Evolutionary conservation across 495 filamentous ascomycete species (phyloP).

Genomic region (Trichoderma virens): DNA sequence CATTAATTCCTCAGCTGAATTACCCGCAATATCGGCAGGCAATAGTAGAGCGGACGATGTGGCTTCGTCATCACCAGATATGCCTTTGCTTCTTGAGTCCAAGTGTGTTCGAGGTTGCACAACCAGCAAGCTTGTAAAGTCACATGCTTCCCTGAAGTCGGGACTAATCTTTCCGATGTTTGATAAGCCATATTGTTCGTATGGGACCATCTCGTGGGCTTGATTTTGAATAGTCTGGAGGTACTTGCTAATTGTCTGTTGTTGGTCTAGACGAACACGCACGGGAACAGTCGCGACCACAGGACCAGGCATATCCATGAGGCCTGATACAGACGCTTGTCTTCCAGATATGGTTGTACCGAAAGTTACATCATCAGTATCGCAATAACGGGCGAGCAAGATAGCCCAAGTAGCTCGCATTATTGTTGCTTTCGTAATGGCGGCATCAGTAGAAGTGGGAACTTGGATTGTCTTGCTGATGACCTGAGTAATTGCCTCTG

Average conservation of each 20-base stretch:
- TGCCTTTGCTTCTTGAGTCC: background rate
- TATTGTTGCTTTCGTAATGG: constrained; percentile 32
- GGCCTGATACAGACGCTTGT: constrained; percentile 33
- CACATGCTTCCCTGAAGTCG: constrained; percentile 10
- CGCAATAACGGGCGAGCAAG: constrained; percentile 29
- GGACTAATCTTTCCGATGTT: constrained; percentile 1
- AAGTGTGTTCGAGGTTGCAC: background rate
- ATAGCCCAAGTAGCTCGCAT: constrained; percentile 41
- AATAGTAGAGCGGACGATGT: background rate
- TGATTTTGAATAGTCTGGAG: constrained; percentile 39
- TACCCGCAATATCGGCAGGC: background rate
- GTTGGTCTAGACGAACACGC: constrained; percentile 29
- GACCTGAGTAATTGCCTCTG: background rate
- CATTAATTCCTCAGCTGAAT: background rate
- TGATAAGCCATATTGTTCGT: constrained; percentile 38
- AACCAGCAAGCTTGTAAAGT: constrained; percentile 4
- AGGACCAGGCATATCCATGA: constrained; percentile 44
- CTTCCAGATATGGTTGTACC: constrained; percentile 44
- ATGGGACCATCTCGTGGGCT: constrained; percentile 15
- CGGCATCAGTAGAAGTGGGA: background rate
- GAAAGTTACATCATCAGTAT: constrained; percentile 36
- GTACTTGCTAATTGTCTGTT: constrained; percentile 40
- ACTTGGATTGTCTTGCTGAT: constrained; percentile 1
- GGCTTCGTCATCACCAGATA: background rate
- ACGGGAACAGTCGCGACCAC: constrained; percentile 53